Conservation (phyloP, 768 basidiomycete genomes). For the Daedaleopsis sinensis region DNA sequence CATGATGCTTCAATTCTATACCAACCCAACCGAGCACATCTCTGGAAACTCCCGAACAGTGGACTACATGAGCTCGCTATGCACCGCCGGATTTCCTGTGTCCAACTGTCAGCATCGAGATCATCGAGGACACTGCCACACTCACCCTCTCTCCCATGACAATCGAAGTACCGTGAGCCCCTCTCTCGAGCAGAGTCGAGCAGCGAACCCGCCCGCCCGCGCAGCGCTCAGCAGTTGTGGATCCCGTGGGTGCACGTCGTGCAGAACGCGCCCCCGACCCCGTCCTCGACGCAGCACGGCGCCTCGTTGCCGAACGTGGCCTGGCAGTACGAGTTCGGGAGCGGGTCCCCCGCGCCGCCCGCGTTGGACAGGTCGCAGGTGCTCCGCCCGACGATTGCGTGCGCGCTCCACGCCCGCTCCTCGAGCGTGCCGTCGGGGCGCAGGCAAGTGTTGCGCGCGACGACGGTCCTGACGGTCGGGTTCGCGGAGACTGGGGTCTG, state of each 20-base stretch:
- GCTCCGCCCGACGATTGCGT: constrained; percentile 46
- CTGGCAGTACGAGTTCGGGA: constrained; percentile 72
- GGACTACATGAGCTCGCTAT: too few species aligned
- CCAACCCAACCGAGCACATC: too few species aligned
- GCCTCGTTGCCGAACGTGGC: constrained; percentile 73
- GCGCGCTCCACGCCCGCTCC: constrained; percentile 71
- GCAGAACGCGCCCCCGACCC: constrained; percentile 66
- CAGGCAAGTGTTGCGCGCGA: constrained; percentile 64
- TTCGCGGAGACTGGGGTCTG: background rate
- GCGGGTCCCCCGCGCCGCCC: constrained; percentile 63
- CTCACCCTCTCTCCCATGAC: too few species aligned
- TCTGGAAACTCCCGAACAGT: too few species aligned
- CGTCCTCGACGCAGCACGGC: constrained; percentile 53
- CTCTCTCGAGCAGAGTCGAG: too few species aligned
- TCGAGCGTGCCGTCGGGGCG: constrained; percentile 79
- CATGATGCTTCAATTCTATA: too few species aligned
- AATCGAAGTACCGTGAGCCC: too few species aligned
- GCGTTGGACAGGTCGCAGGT: constrained; percentile 67
- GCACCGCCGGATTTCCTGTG: too few species aligned
- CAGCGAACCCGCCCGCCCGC: constrained; percentile 54
- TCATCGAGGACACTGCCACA: too few species aligned
- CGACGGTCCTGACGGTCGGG: too few species aligned
- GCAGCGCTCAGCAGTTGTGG: background rate
- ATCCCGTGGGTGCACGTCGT: background rate
- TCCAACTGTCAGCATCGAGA: too few species aligned